phyloP scores from a whole-genome alignment of 106 monocot genomes.

The Amphibolis antarctica region DNA sequence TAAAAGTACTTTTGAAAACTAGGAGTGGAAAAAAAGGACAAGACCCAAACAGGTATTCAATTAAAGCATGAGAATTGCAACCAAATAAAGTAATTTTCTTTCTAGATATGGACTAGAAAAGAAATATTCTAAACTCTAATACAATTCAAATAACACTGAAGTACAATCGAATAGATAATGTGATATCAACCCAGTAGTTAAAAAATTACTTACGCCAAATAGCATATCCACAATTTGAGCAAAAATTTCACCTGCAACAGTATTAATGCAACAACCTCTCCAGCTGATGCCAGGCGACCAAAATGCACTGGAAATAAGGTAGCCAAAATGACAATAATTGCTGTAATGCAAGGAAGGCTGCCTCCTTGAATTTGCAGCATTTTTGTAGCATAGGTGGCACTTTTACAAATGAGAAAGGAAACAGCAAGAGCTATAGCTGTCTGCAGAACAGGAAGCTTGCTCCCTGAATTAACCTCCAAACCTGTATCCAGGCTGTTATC shows the following conservation, averaged over 20 bases:
- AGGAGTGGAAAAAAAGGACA: too few species aligned
- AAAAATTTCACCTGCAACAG: constrained; percentile 55
- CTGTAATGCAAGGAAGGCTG: constrained; percentile 60
- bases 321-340: constrained; percentile 52
- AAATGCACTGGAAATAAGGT: constrained; percentile 56
- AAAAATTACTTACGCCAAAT: background rate
- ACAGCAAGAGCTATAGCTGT: constrained; percentile 51
- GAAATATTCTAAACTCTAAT: too few species aligned
- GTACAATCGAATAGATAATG: too few species aligned
- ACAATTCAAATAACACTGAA: too few species aligned
- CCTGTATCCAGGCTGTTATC: constrained; percentile 10
- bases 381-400: constrained; percentile 3
- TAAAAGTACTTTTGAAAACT: too few species aligned
- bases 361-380: constrained; percentile 45
- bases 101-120: too few species aligned
- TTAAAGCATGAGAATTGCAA: too few species aligned
- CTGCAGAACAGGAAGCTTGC: constrained; percentile 40
- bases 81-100: too few species aligned
- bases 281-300: constrained; percentile 54
- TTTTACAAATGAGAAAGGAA: constrained; percentile 71
- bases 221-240: background rate
- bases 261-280: constrained; percentile 67
- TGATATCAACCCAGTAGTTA: background rate
- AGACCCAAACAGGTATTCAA: too few species aligned
- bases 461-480: constrained; percentile 9